Evolutionary conservation across 768 basidiomycete genomes (phyloP).

Genomic region (Artomyces pyxidatus): DNA sequence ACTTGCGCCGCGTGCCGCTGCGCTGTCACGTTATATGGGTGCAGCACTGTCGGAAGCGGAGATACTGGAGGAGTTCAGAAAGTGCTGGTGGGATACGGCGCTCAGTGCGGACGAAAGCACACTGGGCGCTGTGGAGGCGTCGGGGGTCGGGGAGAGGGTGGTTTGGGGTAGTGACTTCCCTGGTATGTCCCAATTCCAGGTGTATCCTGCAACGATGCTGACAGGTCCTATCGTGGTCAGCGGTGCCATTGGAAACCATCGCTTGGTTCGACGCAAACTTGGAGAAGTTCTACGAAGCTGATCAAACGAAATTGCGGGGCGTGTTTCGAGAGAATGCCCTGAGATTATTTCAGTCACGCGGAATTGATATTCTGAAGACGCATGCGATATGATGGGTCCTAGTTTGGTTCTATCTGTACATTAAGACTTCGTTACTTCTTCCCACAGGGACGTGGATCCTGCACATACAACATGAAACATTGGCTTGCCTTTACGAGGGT

Average conservation of each 20-base stretch:
- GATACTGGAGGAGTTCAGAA: constrained; percentile 59
- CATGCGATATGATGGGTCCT: no score
- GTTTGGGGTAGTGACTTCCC: constrained; percentile 76
- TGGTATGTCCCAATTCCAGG: constrained; percentile 31
- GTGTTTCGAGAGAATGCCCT: constrained; percentile 46
- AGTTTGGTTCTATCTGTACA: no score
- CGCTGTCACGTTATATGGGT: constrained; percentile 63
- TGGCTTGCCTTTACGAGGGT: constrained; percentile 7
- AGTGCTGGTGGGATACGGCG: constrained; percentile 71
- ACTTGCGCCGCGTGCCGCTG: constrained; percentile 62
- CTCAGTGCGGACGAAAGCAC: constrained; percentile 49
- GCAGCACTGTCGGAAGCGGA: constrained; percentile 53
- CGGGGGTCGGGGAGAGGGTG: constrained; percentile 42
- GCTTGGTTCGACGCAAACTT: constrained; percentile 45
- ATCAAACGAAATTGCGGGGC: constrained; percentile 31
- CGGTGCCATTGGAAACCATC: constrained; percentile 22
- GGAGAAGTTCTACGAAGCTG: constrained; percentile 21
- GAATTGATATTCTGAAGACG: not conserved
- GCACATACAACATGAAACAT: no score
- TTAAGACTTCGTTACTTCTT: no score
- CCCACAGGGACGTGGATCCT: no score
- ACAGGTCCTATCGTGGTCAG: not conserved
- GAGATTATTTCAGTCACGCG: constrained; percentile 31
- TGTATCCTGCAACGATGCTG: not conserved
- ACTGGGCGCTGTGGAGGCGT: constrained; percentile 41